These are phyloP conservation scores for Ziziphus jujuba DNA, from an alignment of 306 rosid species.

Conservation along the genomic window DNA sequence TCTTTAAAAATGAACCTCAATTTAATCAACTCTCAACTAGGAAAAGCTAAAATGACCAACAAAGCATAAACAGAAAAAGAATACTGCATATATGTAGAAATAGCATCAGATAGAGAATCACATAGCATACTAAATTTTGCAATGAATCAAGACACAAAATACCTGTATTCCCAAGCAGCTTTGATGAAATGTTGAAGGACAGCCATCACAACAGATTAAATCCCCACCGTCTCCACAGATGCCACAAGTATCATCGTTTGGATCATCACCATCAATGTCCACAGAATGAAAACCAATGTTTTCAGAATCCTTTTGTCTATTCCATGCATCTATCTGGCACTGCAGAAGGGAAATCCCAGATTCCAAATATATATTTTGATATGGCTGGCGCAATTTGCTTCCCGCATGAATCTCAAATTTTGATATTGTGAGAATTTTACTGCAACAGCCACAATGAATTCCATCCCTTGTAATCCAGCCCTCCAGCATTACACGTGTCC, in stretches of 20 bases:
- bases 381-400: conserved; percentile 86
- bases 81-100: neutral
- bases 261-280: conserved; percentile 79
- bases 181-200: conserved; percentile 96
- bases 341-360: conserved; percentile 93
- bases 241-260: conserved; percentile 94
- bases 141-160: conserved; percentile 14
- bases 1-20: conserved; percentile 1
- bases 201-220: conserved; percentile 92
- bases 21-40: neutral
- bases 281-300: conserved; percentile 65
- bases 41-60: neutral
- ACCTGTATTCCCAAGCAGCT: conserved; percentile 81
- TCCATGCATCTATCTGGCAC: conserved; percentile 92
- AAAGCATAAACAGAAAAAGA: neutral
- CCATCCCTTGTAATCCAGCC: conserved; percentile 98
- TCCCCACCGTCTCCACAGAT: conserved; percentile 98
- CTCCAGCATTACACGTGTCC: conserved; percentile 75
- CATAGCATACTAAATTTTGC: neutral
- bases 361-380: conserved; percentile 85
- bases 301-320: conserved; percentile 60
- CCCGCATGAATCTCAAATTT: conserved; percentile 98
- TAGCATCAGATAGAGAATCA: neutral
- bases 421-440: conserved; percentile 87
- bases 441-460: conserved; percentile 93